Evolutionary conservation across 164 flowering plant species (phyloP).

Genomic region (Brasenia schreberi): DNA sequence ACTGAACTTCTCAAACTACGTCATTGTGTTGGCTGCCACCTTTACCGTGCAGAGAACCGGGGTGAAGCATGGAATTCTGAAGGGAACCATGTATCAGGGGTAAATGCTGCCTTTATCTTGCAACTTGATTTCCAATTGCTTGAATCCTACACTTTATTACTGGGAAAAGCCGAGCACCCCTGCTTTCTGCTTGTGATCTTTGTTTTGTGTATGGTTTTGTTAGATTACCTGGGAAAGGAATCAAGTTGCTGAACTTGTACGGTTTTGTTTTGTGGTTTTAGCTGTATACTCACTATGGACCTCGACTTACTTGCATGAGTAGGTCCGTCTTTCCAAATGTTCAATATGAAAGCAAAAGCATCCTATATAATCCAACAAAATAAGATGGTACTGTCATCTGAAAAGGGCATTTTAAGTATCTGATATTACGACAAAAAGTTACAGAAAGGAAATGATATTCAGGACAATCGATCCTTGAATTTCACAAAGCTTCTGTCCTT

Average conservation of each 20-base stretch:
- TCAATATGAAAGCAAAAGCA: background rate
- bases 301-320: background rate
- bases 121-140: background rate
- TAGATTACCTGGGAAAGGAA: background rate
- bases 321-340: background rate
- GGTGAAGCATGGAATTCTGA: conserved; percentile 67
- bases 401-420: no score
- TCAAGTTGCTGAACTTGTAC: background rate
- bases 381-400: no score
- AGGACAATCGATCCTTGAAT: no score
- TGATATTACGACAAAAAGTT: no score
- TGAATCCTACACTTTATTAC: background rate
- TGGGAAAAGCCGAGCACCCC: background rate
- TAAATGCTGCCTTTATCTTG: conserved; percentile 17
- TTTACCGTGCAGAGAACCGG: conserved; percentile 86
- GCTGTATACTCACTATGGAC: background rate
- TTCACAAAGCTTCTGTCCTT: no score
- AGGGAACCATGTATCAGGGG: conserved; percentile 78
- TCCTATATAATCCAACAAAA: no score
- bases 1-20: conserved; percentile 54
- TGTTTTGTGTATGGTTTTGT: background rate
- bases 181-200: background rate
- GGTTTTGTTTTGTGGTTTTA: background rate
- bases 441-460: no score
- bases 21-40: conserved; percentile 88